Conservation (phyloP, 1,284 basidiomycete species). For the Ganoderma lingzhi region DNA sequence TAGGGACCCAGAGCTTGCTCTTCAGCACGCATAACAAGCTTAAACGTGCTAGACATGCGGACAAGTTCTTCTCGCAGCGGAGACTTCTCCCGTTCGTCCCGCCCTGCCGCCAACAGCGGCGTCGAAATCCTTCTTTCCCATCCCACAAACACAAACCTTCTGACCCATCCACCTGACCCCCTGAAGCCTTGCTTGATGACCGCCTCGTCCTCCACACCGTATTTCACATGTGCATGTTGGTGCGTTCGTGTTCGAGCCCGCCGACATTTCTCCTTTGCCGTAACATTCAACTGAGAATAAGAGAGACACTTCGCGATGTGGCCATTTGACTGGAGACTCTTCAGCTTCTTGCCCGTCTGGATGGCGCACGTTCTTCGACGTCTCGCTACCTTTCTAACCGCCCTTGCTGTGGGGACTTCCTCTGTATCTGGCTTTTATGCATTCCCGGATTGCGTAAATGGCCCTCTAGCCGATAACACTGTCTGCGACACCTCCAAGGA, state of each 20-base stretch:
- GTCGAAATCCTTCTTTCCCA: slow-evolving; percentile 10
- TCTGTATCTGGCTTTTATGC: slow-evolving; percentile 21
- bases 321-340: slow-evolving; percentile 12
- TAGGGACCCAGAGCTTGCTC: neutral
- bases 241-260: neutral
- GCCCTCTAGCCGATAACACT: slow-evolving; percentile 52
- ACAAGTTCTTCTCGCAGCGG: neutral
- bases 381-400: slow-evolving; percentile 21
- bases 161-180: slow-evolving; percentile 17
- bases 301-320: slow-evolving; percentile 6
- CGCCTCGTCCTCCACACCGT: neutral
- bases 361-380: slow-evolving; percentile 32
- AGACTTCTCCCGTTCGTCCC: slow-evolving; percentile 21
- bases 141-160: slow-evolving; percentile 17
- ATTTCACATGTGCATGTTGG: neutral
- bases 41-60: neutral
- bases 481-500: slow-evolving; percentile 59
- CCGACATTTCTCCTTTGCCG: slow-evolving; percentile 20
- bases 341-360: slow-evolving; percentile 17
- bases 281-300: slow-evolving; percentile 11
- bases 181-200: neutral
- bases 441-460: slow-evolving; percentile 50
- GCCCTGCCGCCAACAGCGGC: slow-evolving; percentile 11
- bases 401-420: slow-evolving; percentile 16
- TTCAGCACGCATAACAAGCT: neutral